A percentile compares a stretch with the other conserved stretches of the same genome.
Conservation (phyloP, 768 basidiomycete genomes). For the Leucocoprinus sp. region DNA sequence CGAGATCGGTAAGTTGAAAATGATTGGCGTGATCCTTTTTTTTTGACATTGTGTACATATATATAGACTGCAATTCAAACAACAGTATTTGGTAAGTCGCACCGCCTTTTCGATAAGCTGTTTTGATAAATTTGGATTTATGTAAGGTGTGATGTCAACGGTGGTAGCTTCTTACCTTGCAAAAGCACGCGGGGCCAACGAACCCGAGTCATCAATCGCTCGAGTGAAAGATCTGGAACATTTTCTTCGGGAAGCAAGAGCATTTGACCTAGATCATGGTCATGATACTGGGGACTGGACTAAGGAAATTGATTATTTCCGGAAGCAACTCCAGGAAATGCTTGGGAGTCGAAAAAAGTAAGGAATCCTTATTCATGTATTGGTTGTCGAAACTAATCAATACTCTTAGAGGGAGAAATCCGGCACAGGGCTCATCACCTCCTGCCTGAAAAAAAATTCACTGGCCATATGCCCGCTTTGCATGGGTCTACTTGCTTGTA, state of each 20-base stretch:
- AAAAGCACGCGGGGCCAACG: conserved; percentile 56
- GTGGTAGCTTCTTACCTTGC: conserved; percentile 68
- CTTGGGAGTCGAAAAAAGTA: conserved; percentile 22
- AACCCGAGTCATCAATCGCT: conserved; percentile 55
- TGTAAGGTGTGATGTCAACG: conserved; percentile 54
- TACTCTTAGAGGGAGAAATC: too few species aligned
- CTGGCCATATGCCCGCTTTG: too few species aligned
- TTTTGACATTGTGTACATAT: neutral
- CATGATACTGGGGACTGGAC: conserved; percentile 30
- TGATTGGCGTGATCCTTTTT: neutral
- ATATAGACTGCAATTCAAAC: conserved; percentile 28
- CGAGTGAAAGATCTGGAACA: conserved; percentile 56
- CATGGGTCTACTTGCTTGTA: too few species aligned
- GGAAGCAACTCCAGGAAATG: conserved; percentile 21
- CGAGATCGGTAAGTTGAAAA: conserved; percentile 27
- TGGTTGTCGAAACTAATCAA: too few species aligned
- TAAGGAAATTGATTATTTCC: conserved; percentile 18
- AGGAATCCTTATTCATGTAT: too few species aligned
- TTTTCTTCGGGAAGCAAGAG: conserved; percentile 53
- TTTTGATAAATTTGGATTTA: neutral
- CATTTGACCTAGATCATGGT: conserved; percentile 52
- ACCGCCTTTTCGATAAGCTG: too few species aligned
- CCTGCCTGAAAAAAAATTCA: too few species aligned
- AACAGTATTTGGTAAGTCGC: conserved; percentile 27
- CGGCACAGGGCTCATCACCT: too few species aligned